Evolutionary conservation across 129 eudicot genomes (phyloP).

Genomic region (Helichrysum umbraculigerum): DNA sequence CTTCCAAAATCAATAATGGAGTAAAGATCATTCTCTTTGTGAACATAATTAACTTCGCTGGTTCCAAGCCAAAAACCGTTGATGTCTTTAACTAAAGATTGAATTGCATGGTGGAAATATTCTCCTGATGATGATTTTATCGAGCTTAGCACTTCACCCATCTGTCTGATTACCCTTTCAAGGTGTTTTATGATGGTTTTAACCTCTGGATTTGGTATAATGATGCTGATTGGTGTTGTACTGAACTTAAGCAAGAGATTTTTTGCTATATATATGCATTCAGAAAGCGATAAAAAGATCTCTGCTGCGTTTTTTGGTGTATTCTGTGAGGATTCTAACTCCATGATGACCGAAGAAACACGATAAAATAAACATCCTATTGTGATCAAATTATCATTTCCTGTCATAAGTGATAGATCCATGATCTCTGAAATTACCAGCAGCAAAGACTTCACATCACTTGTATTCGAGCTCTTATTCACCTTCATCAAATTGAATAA

Average conservation of each 20-base stretch:
- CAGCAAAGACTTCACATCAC: slow-evolving; percentile 48
- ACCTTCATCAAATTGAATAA: slow-evolving; percentile 26
- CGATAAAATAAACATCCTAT: slow-evolving; percentile 64
- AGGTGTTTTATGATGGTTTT: slow-evolving; percentile 36
- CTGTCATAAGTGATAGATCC: slow-evolving; percentile 27
- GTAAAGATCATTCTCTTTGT: slow-evolving; percentile 56
- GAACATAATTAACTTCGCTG: slow-evolving; percentile 18
- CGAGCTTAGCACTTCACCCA: slow-evolving; percentile 48
- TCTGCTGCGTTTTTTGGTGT: slow-evolving; percentile 32
- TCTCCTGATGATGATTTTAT: slow-evolving; percentile 37
- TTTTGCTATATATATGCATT: slow-evolving; percentile 40
- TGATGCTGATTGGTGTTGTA: slow-evolving; percentile 5
- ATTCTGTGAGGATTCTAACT: slow-evolving; percentile 35
- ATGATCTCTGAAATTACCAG: slow-evolving; percentile 50
- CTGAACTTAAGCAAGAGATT: slow-evolving; percentile 27
- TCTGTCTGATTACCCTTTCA: slow-evolving; percentile 42
- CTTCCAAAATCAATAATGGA: slow-evolving; percentile 36
- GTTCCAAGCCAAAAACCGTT: slow-evolving; percentile 33
- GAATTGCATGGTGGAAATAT: slow-evolving; percentile 38
- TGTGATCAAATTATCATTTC: slow-evolving; percentile 41
- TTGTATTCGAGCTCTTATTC: slow-evolving; percentile 31
- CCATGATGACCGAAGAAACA: slow-evolving; percentile 41
- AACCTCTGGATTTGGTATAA: slow-evolving; percentile 19
- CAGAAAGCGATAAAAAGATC: slow-evolving; percentile 33
- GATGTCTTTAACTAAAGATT: slow-evolving; percentile 56